Conservation (phyloP, 2,329 filamentous ascomycete species). For the Penicillium thymicola region DNA sequence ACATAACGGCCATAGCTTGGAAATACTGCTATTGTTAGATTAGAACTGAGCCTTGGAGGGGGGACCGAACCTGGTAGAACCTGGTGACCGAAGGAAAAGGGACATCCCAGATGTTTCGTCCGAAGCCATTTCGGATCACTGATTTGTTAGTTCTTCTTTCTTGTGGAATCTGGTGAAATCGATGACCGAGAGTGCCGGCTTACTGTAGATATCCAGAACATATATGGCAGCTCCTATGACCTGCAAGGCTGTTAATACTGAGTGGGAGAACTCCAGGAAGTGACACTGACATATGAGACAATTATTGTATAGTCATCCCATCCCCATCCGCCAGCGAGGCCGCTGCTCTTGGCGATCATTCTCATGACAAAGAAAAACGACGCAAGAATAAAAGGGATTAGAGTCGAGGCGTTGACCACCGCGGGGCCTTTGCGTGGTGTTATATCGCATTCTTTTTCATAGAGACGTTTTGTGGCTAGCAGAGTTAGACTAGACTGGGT, state of each 20-base stretch:
- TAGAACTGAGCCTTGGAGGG: no score
- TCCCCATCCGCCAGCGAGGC: slow-evolving; percentile 20
- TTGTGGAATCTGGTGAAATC: not conserved
- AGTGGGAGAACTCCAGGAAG: not conserved
- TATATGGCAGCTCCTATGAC: slow-evolving; percentile 11
- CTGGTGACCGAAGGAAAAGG: slow-evolving; percentile 15
- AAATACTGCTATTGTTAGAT: slow-evolving; percentile 15
- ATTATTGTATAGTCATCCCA: slow-evolving; percentile 22
- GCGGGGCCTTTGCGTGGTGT: slow-evolving; percentile 4
- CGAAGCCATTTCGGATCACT: slow-evolving; percentile 19
- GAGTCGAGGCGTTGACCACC: not conserved
- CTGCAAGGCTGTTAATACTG: not conserved
- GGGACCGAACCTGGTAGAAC: slow-evolving; percentile 11
- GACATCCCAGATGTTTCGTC: slow-evolving; percentile 23
- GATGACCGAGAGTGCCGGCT: not conserved
- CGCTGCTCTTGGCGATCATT: slow-evolving; percentile 13
- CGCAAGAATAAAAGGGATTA: slow-evolving; percentile 17
- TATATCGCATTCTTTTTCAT: slow-evolving; percentile 15
- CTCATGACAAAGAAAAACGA: slow-evolving; percentile 16
- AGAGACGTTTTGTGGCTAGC: slow-evolving; percentile 11
- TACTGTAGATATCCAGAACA: slow-evolving; percentile 10
- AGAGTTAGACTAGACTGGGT: not conserved
- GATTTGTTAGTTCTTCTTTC: not conserved
- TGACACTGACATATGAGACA: slow-evolving; percentile 13
- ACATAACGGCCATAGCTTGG: slow-evolving; percentile 16